phyloP scores from a whole-genome alignment of 768 basidiomycete genomes.

The Suillus occidentalis region DNA sequence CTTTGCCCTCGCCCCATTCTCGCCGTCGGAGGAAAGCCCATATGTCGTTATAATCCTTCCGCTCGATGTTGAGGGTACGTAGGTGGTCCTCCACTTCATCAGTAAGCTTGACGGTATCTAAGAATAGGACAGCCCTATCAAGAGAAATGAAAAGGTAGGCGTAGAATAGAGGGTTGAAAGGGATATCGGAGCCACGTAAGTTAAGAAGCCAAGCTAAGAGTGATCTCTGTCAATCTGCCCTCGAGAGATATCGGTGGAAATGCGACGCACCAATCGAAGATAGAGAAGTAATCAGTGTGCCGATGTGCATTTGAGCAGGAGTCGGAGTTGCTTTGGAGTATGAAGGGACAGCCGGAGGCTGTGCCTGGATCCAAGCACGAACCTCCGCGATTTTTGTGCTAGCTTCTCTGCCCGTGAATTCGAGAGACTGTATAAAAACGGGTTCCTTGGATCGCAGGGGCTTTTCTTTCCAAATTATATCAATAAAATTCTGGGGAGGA shows the following conservation, averaged over 20 bases:
- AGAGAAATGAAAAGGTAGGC: constrained; percentile 78
- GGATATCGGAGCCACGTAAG: constrained; percentile 86
- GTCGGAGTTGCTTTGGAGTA: constrained; percentile 65
- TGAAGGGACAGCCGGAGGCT: constrained; percentile 57
- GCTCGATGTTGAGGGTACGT: constrained; percentile 52
- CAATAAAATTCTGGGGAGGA: constrained; percentile 82
- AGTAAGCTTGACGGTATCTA: constrained; percentile 66
- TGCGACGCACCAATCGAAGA: constrained; percentile 61
- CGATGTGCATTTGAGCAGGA: constrained; percentile 61
- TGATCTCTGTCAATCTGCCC: background rate
- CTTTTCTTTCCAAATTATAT: constrained; percentile 79
- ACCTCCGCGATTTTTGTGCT: constrained; percentile 68
- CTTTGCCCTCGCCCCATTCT: constrained; percentile 80
- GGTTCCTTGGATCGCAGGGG: constrained; percentile 65
- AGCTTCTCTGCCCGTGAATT: constrained; percentile 70
- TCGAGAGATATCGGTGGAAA: background rate
- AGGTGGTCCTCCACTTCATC: constrained; percentile 61
- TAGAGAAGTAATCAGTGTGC: constrained; percentile 67
- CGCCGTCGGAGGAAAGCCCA: constrained; percentile 76
- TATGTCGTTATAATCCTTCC: constrained; percentile 70
- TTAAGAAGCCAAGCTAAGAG: constrained; percentile 80
- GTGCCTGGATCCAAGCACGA: constrained; percentile 64
- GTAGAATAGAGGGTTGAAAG: constrained; percentile 90
- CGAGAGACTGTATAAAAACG: constrained; percentile 66
- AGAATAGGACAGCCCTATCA: constrained; percentile 67